Base-by-base conservation (phyloP, 768 basidiomycete species). In the Holtermanniella nyarrowii region DNA sequence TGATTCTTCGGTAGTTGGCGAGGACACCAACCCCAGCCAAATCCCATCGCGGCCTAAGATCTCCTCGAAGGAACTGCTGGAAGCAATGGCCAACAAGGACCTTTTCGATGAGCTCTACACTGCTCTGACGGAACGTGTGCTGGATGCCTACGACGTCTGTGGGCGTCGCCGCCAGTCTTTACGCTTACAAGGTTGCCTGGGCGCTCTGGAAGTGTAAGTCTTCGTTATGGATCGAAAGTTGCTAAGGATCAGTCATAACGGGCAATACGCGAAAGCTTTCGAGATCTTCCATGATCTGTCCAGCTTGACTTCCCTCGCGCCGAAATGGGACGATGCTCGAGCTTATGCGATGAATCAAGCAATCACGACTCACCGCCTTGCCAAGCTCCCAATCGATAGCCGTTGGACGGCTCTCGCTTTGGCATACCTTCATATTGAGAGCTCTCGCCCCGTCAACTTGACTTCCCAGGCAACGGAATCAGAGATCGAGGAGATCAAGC, bases 151-250 rank as follows among this genome's bases (percentile, higher is more conserved):
- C 61, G 83, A 81, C 46, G 82, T 80, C 57, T 83, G 84, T n/a
- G 84, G 83, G 16, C 80, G 90, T 42, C 78, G 83, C 45, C 85
- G 93, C 62, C 87, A 85, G 64, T 89, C 88, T 10, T 73, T 91
- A 27, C 85, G 84, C 59, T 72, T 96, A 45, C 86, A 90, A 55
- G 87, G 86, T 1, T 83, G 79, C 61, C 75, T 96, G 14, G 93
- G 90, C 2, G 86, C 85, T 14, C 78, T 97, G 31, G 90, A 96
- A 58, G 70, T 84, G 93, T 96, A 74, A 57, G 88, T 74, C 41
- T 1, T 25, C 18, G 24, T n/a, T 20, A 24, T 13, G 18, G 13
- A 13, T 16, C 42, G 45, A 7, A 20, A 22, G 42, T 20, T 45
- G 21, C 43, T 22, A 16, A 37, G 10, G 31, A 37, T 37, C 31